Conservation (phyloP, 75 land plant genomes). For the Ceratopteris richardii region DNA sequence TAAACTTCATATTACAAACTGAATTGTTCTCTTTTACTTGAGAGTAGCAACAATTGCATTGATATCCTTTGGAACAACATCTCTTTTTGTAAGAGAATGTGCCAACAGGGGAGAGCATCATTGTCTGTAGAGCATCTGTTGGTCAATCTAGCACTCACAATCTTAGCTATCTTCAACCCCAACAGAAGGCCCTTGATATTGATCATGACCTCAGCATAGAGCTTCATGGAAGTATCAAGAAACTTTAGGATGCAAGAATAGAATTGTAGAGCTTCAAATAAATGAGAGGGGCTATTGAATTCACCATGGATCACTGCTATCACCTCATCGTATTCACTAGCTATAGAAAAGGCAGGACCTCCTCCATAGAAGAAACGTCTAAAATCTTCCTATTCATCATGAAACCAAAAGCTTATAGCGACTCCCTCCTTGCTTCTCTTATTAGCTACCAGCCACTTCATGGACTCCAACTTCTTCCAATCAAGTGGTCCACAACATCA, state of each 20-base stretch:
- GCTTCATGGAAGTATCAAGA: constrained; percentile 37
- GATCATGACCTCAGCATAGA: constrained; percentile 21
- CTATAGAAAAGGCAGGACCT: constrained; percentile 20
- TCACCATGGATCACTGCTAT: constrained; percentile 49
- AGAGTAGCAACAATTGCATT: too few relatives aligned
- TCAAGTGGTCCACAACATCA: constrained; percentile 14
- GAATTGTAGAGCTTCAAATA: constrained; percentile 57
- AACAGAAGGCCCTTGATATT: constrained; percentile 43
- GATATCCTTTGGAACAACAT: too few relatives aligned
- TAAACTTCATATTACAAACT: background rate
- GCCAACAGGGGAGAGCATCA: constrained; percentile 41
- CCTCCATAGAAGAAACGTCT: constrained; percentile 12
- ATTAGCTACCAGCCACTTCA: constrained; percentile 9
- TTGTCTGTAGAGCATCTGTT: constrained; percentile 5
- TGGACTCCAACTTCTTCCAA: constrained; percentile 8
- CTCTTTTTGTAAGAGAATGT: constrained; percentile 25
- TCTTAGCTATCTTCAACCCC: constrained; percentile 44
- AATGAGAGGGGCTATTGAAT: constrained; percentile 36
- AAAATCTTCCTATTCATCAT: constrained; percentile 26
- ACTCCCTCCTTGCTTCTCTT: constrained; percentile 40
- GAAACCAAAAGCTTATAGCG: constrained; percentile 42
- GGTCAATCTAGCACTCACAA: constrained; percentile 9
- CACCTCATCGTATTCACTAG: constrained; percentile 26
- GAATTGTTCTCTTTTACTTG: too few relatives aligned
- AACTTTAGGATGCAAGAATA: constrained; percentile 71